Percentiles rank a stretch among this genome's conserved stretches.
Conservation (phyloP, 495 filamentous ascomycete genomes). For the Talaromyces nanjingensis region DNA sequence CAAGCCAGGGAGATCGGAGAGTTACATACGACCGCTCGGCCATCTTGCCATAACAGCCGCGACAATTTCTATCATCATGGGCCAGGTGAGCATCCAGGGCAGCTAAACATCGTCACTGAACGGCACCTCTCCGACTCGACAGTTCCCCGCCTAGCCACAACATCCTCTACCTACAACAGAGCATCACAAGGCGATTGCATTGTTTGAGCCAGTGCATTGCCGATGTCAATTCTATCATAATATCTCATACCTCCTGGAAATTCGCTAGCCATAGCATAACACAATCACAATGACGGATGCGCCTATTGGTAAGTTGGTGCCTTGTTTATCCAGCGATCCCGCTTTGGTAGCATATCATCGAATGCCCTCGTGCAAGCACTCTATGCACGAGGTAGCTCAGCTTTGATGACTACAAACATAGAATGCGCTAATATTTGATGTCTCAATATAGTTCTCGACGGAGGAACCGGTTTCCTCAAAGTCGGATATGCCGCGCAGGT, state of each 20-base stretch:
- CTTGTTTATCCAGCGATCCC: constrained; percentile 20
- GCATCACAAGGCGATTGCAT: neutral
- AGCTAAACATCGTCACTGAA: constrained; percentile 2
- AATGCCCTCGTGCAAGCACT: constrained; percentile 11
- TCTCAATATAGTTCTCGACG: constrained; percentile 78
- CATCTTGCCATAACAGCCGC: neutral
- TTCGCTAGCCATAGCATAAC: neutral
- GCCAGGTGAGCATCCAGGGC: neutral
- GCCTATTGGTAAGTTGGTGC: constrained; percentile 55
- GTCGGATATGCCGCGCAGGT: constrained; percentile 94
- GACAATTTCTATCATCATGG: neutral
- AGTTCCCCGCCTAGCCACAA: constrained; percentile 1
- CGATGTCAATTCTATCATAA: neutral
- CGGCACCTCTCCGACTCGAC: neutral
- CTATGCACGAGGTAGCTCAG: neutral
- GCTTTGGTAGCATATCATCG: constrained; percentile 19
- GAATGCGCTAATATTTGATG: neutral
- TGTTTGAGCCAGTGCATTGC: neutral
- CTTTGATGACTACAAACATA: constrained; percentile 15
- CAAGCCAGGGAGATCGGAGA: too few relatives aligned
- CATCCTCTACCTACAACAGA: neutral
- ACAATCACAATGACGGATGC: constrained; percentile 56
- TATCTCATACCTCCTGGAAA: neutral
- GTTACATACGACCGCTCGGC: neutral
- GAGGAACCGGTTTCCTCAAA: constrained; percentile 99